phyloP scores from a whole-genome alignment of 2,329 filamentous ascomycete genomes.

The Emmonsia crescens region DNA sequence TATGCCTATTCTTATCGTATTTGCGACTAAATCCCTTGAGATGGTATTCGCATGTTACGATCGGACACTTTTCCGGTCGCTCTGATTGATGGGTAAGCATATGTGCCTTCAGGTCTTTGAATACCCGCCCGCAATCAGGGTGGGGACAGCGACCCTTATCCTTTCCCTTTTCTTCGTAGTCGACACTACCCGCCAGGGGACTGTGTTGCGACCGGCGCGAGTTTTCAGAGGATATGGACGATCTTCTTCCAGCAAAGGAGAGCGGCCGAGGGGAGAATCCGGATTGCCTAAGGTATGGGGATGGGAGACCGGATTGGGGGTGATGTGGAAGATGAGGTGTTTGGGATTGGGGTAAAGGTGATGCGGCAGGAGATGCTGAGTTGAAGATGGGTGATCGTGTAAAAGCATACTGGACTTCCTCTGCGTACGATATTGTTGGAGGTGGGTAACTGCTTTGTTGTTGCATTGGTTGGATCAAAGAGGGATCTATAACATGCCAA shows the following conservation, averaged over 20 bases:
- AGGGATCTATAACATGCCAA: slow-evolving; percentile 39
- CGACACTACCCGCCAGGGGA: slow-evolving; percentile 49
- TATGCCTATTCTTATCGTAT: slow-evolving; percentile 94
- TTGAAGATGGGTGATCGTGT: slow-evolving; percentile 20
- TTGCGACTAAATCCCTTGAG: slow-evolving; percentile 86
- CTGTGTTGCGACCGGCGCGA: slow-evolving; percentile 53
- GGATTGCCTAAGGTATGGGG: slow-evolving; percentile 53
- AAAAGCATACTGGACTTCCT: slow-evolving; percentile 22
- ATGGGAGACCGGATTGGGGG: slow-evolving; percentile 30
- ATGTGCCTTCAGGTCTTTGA: slow-evolving; percentile 88
- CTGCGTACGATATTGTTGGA: slow-evolving; percentile 24
- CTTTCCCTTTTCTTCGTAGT: slow-evolving; percentile 49
- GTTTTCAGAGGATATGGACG: slow-evolving; percentile 60
- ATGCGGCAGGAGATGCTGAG: slow-evolving; percentile 24
- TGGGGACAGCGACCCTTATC: slow-evolving; percentile 66
- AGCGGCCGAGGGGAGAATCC: slow-evolving; percentile 44
- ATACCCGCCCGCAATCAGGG: slow-evolving; percentile 71
- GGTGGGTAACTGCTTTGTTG: slow-evolving; percentile 20
- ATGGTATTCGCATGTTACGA: slow-evolving; percentile 84
- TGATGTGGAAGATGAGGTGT: slow-evolving; percentile 18
- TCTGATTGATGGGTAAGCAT: slow-evolving; percentile 90
- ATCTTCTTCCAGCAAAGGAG: slow-evolving; percentile 44
- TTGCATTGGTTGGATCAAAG: slow-evolving; percentile 44
- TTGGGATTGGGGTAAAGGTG: slow-evolving; percentile 15
- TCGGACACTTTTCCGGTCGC: slow-evolving; percentile 88